A percentile compares a stretch with the other conserved stretches of the same genome.
phyloP scores from a whole-genome alignment of 1,139 yeast species.

The Geotrichum armillariae region DNA sequence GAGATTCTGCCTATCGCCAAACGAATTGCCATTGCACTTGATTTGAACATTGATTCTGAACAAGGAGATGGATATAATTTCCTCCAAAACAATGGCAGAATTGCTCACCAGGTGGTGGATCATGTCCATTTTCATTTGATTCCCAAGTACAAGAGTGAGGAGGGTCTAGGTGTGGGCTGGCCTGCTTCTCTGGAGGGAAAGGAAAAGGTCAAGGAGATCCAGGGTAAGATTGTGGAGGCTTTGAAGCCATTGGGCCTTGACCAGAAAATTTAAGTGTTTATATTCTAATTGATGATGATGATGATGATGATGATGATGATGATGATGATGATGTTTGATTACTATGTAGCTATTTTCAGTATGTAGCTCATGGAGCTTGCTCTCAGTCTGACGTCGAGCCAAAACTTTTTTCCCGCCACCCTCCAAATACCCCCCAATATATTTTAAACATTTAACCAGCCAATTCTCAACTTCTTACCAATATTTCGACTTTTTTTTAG shows the following conservation, averaged over 20 bases:
- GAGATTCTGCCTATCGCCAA: constrained; percentile 87
- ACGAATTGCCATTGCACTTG: constrained; percentile 70
- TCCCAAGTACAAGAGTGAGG: constrained; percentile 67
- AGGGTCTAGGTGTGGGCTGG: constrained; percentile 90
- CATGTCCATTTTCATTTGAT: constrained; percentile 97
- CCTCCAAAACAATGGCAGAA: constrained; percentile 87
- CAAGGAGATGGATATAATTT: constrained; percentile 84
- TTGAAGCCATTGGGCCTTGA: constrained; percentile 17
- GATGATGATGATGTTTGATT: no score
- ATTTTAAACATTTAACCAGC: no score
- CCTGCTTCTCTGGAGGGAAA: constrained; percentile 68
- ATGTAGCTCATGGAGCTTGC: no score
- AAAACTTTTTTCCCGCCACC: no score
- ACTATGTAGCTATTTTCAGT: no score
- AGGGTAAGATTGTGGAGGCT: constrained; percentile 53
- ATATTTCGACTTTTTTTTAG: no score
- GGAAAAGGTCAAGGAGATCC: constrained; percentile 66
- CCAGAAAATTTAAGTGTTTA: constrained; percentile 30
- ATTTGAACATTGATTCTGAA: constrained; percentile 58
- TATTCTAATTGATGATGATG: no score
- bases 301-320: no score
- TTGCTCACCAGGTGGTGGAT: constrained; percentile 92
- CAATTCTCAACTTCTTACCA: no score
- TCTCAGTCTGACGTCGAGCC: no score
- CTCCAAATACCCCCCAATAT: no score